Evolutionary conservation across 495 filamentous ascomycete genomes (phyloP).

Genomic region (Penicilliopsis zonata): DNA sequence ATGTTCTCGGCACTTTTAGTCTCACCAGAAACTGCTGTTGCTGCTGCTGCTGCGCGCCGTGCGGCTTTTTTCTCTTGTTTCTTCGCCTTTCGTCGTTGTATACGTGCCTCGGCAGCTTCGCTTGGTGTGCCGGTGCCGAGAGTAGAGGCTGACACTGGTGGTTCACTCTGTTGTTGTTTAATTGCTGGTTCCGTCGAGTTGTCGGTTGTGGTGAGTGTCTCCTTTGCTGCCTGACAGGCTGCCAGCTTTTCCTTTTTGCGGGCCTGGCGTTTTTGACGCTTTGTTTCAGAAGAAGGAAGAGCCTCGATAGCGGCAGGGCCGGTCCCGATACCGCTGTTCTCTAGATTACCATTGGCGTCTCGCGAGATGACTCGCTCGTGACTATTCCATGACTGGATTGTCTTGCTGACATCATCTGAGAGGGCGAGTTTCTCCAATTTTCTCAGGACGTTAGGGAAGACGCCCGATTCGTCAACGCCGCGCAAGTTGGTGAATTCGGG

Average conservation of each 20-base stretch:
- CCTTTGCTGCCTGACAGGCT: too few species aligned
- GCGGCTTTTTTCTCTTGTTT: conserved; percentile 11
- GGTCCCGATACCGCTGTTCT: background rate
- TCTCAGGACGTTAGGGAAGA: conserved; percentile 21
- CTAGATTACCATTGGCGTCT: background rate
- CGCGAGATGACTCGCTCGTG: conserved; percentile 1
- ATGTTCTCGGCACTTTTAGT: background rate
- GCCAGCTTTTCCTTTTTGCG: too few species aligned
- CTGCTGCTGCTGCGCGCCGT: background rate
- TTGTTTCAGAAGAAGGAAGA: too few species aligned
- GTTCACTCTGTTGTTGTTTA: too few species aligned
- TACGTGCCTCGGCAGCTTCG: conserved; percentile 4
- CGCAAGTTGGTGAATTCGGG: conserved; percentile 51
- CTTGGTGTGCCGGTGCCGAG: background rate
- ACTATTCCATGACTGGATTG: conserved; percentile 15
- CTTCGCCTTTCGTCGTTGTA: conserved; percentile 6
- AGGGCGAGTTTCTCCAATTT: conserved; percentile 20
- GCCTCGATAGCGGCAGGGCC: too few species aligned
- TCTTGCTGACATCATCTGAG: conserved; percentile 29
- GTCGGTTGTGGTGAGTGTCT: too few species aligned
- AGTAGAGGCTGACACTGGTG: too few species aligned
- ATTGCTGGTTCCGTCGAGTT: too few species aligned
- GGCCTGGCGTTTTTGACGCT: too few species aligned
- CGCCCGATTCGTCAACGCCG: conserved; percentile 13
- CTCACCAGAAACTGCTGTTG: background rate